Percentiles rank a stretch among this genome's conserved stretches.
Conservation (phyloP, 2,329 filamentous ascomycete genomes). For the Fusarium sp. region DNA sequence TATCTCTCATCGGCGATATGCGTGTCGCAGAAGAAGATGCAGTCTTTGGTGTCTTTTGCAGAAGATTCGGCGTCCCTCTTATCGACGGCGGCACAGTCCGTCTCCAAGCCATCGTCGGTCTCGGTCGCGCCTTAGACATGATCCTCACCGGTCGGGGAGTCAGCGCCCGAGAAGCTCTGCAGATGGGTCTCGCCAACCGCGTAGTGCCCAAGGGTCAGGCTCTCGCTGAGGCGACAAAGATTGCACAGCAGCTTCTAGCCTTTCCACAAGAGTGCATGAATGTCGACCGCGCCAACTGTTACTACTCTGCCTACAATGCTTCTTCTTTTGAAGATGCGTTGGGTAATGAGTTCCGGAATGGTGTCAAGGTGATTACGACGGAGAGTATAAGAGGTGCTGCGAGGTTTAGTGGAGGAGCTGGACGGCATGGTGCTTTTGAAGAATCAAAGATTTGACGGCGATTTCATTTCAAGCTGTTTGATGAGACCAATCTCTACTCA, state of each 20-base stretch:
- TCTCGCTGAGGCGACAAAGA: conserved; percentile 59
- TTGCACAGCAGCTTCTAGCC: conserved; percentile 59
- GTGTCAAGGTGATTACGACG: conserved; percentile 53
- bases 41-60: conserved; percentile 67
- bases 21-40: conserved; percentile 65
- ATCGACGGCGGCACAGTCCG: conserved; percentile 63
- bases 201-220: conserved; percentile 63
- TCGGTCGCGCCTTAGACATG: conserved; percentile 49
- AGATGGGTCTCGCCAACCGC: conserved; percentile 57
- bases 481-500: neutral
- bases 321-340: conserved; percentile 63
- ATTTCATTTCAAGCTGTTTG: neutral
- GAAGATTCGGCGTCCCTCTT: conserved; percentile 54
- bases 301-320: conserved; percentile 63
- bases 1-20: conserved; percentile 53
- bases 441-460: neutral
- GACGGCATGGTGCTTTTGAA: conserved; percentile 4
- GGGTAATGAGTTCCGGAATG: conserved; percentile 59
- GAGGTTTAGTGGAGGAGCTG: conserved; percentile 18
- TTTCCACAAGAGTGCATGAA: conserved; percentile 67
- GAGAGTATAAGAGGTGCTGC: conserved; percentile 53
- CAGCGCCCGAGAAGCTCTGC: neutral
- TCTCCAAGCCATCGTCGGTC: conserved; percentile 62
- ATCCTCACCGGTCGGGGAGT: neutral
- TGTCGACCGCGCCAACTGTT: conserved; percentile 59